phyloP scores from a whole-genome alignment of 2,329 filamentous ascomycete species.

The Phaeosphaeria sp. region DNA sequence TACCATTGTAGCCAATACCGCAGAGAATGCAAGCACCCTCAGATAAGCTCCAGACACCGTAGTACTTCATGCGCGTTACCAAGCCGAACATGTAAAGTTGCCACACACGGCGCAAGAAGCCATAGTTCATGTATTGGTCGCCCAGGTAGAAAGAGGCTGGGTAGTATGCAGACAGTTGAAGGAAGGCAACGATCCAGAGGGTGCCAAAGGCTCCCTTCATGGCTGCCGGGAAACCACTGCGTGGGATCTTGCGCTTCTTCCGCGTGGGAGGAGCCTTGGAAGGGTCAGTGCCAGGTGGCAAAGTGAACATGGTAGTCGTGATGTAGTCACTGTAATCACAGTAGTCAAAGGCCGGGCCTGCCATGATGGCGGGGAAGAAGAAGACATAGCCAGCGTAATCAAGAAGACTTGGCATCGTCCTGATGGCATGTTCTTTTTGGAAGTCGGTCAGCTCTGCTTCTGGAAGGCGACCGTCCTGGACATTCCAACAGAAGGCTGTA shows the following conservation, averaged over 20 bases:
- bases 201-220: slow-evolving; percentile 77
- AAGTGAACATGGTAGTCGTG: slow-evolving; percentile 91
- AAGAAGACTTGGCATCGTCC: slow-evolving; percentile 74
- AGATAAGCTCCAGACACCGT: slow-evolving; percentile 91
- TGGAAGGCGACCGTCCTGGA: slow-evolving; percentile 86
- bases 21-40: slow-evolving; percentile 94
- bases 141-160: slow-evolving; percentile 68
- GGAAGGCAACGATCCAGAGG: slow-evolving; percentile 79
- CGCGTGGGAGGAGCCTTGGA: slow-evolving; percentile 84
- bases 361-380: slow-evolving; percentile 92
- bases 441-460: slow-evolving; percentile 81
- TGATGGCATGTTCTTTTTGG: slow-evolving; percentile 82
- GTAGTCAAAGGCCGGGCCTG: slow-evolving; percentile 92
- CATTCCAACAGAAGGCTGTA: slow-evolving; percentile 96
- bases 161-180: slow-evolving; percentile 75
- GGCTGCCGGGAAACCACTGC: slow-evolving; percentile 84
- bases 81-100: slow-evolving; percentile 84
- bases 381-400: slow-evolving; percentile 90
- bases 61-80: slow-evolving; percentile 88
- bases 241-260: slow-evolving; percentile 90
- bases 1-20: slow-evolving; percentile 91
- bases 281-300: slow-evolving; percentile 81
- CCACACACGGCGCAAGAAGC: slow-evolving; percentile 76
- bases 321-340: slow-evolving; percentile 92
- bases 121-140: slow-evolving; percentile 71